Conservation (phyloP, 2,329 filamentous ascomycete species). For the Byssothecium circinans region DNA sequence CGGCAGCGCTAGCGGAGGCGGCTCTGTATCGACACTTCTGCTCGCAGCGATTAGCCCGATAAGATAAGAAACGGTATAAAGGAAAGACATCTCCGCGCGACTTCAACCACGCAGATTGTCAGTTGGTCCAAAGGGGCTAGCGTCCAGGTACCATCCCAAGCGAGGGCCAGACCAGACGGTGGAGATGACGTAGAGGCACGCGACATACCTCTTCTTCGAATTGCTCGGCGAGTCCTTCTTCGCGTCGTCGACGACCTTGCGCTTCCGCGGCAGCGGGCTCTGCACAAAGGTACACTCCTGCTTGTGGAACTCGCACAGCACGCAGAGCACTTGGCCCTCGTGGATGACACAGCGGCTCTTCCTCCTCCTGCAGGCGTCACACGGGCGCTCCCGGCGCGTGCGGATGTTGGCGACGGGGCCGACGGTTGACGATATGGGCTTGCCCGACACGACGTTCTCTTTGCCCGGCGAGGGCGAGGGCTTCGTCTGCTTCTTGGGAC, state of each 20-base stretch:
- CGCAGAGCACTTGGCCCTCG: conserved; percentile 71
- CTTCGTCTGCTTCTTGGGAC: conserved; percentile 44
- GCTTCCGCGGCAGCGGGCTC: conserved; percentile 76
- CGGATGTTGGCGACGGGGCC: conserved; percentile 43
- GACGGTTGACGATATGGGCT: conserved; percentile 37
- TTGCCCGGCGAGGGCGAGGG: conserved; percentile 47
- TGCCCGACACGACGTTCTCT: conserved; percentile 46
- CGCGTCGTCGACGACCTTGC: conserved; percentile 70
- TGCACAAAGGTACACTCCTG: conserved; percentile 78
- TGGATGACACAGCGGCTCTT: conserved; percentile 78
- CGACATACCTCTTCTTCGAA: conserved; percentile 68
- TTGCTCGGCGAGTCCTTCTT: conserved; percentile 60
- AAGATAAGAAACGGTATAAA: conserved; percentile 1
- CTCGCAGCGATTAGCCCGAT: conserved; percentile 24
- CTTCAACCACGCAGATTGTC: too few relatives aligned
- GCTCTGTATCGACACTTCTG: conserved; percentile 44
- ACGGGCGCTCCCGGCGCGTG: conserved; percentile 46
- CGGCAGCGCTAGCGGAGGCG: conserved; percentile 43
- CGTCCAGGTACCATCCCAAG: conserved; percentile 2
- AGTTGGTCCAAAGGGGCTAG: too few relatives aligned
- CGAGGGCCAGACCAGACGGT: conserved; percentile 3
- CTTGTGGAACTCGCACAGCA: conserved; percentile 75
- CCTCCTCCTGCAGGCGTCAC: conserved; percentile 71
- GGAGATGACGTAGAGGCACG: conserved; percentile 16
- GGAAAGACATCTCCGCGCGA: not conserved